Evolutionary conservation across 768 basidiomycete species (phyloP).

Genomic region (Chalciporus piperatus): DNA sequence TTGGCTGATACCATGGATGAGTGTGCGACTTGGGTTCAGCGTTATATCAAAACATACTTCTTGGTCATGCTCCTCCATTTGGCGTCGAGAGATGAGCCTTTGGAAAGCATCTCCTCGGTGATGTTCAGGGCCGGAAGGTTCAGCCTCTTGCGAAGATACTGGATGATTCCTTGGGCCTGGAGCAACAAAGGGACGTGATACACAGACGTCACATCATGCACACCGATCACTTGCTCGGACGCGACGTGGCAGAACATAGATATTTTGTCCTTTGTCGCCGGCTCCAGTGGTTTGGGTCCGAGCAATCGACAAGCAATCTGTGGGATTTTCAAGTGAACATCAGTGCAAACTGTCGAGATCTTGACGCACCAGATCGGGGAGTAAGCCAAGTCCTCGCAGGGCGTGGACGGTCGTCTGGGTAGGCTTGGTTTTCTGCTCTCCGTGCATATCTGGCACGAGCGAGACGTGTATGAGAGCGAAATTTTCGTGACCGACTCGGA

Average conservation of each 20-base stretch:
- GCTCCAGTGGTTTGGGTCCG: conserved; percentile 75
- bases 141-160: conserved; percentile 80
- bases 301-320: conserved; percentile 93
- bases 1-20: conserved; percentile 53
- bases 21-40: background rate
- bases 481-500: conserved; percentile 94
- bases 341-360: background rate
- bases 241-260: conserved; percentile 99
- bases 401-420: conserved; percentile 97
- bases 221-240: conserved; percentile 85
- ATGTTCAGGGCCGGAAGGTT: conserved; percentile 60
- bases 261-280: conserved; percentile 90
- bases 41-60: conserved; percentile 47
- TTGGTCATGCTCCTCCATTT: conserved; percentile 84
- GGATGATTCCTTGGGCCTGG: conserved; percentile 87
- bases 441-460: conserved; percentile 97
- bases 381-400: conserved; percentile 84
- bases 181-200: conserved; percentile 96
- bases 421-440: conserved; percentile 98
- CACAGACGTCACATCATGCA: conserved; percentile 94
- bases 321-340: background rate
- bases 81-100: conserved; percentile 62
- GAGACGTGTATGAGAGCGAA: conserved; percentile 97
- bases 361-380: conserved; percentile 80
- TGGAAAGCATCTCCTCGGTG: conserved; percentile 51